Conservation (phyloP, 2,329 filamentous ascomycete species). For the Truncatella angustata region DNA sequence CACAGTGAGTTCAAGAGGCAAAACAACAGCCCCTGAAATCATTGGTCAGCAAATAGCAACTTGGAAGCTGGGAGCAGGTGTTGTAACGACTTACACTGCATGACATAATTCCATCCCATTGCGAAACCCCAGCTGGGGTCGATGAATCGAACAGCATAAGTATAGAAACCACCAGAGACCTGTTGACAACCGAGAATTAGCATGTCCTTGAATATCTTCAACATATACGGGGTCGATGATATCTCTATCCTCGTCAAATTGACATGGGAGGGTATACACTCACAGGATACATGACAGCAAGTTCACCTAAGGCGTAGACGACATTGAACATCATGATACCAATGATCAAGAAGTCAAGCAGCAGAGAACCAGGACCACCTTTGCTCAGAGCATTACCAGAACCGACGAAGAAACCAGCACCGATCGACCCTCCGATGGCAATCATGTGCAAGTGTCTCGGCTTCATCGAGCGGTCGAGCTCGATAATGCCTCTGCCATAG, state of each 20-base stretch:
- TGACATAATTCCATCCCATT: constrained; percentile 43
- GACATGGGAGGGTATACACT: neutral
- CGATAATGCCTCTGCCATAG: constrained; percentile 31
- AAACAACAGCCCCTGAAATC: constrained; percentile 36
- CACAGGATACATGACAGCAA: constrained; percentile 46
- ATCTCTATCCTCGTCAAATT: no score
- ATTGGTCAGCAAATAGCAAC: neutral
- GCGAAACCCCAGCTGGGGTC: constrained; percentile 47
- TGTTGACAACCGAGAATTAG: neutral
- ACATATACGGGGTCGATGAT: no score
- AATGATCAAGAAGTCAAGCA: constrained; percentile 53
- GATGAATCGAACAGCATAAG: constrained; percentile 48
- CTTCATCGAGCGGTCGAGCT: constrained; percentile 42
- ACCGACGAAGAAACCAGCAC: constrained; percentile 62
- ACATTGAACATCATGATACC: constrained; percentile 62
- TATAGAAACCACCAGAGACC: constrained; percentile 50
- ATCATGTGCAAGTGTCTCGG: constrained; percentile 52
- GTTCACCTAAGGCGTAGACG: constrained; percentile 56
- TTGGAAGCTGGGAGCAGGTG: no score
- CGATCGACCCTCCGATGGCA: constrained; percentile 51
- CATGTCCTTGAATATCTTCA: neutral
- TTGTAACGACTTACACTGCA: constrained; percentile 41
- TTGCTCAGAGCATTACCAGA: constrained; percentile 48
- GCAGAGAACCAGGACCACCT: constrained; percentile 43
- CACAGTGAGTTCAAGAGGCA: constrained; percentile 48